A percentile compares a stretch with the other conserved stretches of the same genome.
phyloP scores from a whole-genome alignment of 2,329 filamentous ascomycete genomes.

The Cyphellophora attinorum region DNA sequence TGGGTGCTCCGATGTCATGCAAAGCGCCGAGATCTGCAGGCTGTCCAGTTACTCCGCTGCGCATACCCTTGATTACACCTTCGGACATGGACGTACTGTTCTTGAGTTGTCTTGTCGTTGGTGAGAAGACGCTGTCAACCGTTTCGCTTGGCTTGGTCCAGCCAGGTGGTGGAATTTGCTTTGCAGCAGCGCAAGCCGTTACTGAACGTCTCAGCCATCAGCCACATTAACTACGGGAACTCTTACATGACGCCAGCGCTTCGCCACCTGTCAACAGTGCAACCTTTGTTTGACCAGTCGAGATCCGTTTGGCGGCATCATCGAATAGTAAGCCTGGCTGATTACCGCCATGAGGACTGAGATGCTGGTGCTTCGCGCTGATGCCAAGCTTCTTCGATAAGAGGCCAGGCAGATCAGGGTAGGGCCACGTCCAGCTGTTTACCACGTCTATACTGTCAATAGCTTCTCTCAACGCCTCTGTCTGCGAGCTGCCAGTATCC shows the following conservation, averaged over 20 bases:
- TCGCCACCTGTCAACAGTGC: slow-evolving; percentile 56
- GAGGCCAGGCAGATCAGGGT: slow-evolving; percentile 47
- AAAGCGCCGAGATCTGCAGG: slow-evolving; percentile 42
- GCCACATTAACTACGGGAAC: slow-evolving; percentile 14
- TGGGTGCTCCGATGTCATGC: slow-evolving; percentile 52
- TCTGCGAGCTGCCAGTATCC: slow-evolving; percentile 34
- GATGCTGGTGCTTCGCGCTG: slow-evolving; percentile 36
- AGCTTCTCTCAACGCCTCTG: slow-evolving; percentile 28
- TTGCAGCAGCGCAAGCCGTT: slow-evolving; percentile 41
- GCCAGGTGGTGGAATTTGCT: slow-evolving; percentile 47
- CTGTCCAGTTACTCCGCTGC: not conserved
- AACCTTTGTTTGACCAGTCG: slow-evolving; percentile 43
- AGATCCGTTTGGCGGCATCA: slow-evolving; percentile 50
- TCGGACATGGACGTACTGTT: slow-evolving; percentile 25
- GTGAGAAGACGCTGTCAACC: slow-evolving; percentile 40
- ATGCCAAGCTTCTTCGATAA: slow-evolving; percentile 42
- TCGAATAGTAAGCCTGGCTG: slow-evolving; percentile 55
- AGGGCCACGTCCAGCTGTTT: slow-evolving; percentile 58
- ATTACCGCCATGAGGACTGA: slow-evolving; percentile 54
- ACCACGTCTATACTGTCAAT: slow-evolving; percentile 54
- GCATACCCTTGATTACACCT: not conserved
- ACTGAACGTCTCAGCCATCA: slow-evolving; percentile 29
- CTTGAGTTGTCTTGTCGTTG: slow-evolving; percentile 37
- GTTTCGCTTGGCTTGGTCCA: slow-evolving; percentile 45
- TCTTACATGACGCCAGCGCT: slow-evolving; percentile 46